Conservation (phyloP, 2,329 filamentous ascomycete species). For the Pseudovirgaria hyperparasitica region DNA sequence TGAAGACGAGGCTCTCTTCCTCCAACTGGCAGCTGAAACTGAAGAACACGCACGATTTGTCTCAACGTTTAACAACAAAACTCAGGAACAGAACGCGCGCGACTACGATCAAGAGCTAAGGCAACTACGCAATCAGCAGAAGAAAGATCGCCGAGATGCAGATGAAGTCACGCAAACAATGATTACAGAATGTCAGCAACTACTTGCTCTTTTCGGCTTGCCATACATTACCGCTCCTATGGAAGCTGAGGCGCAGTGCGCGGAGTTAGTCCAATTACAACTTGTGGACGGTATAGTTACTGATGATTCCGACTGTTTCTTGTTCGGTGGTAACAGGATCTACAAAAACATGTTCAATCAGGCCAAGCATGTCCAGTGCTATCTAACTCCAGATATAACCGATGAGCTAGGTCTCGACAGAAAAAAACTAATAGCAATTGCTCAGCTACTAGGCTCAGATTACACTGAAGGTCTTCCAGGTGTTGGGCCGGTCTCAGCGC, state of each 20-base stretch:
- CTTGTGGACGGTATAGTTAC: conserved; percentile 97
- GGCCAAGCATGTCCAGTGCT: conserved; percentile 96
- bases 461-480: conserved; percentile 88
- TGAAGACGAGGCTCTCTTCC: conserved; percentile 81
- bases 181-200: conserved; percentile 86
- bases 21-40: conserved; percentile 75
- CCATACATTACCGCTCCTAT: conserved; percentile 96
- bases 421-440: conserved; percentile 77
- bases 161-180: conserved; percentile 96
- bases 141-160: conserved; percentile 87
- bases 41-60: conserved; percentile 92
- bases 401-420: conserved; percentile 79
- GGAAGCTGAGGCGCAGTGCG: conserved; percentile 97
- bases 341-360: conserved; percentile 99
- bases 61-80: conserved; percentile 68
- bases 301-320: conserved; percentile 90
- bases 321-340: conserved; percentile 89
- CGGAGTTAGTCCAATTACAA: conserved; percentile 72
- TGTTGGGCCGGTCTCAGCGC: conserved; percentile 83
- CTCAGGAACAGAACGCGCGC: conserved; percentile 54
- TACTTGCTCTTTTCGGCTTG: conserved; percentile 80
- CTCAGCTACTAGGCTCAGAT: conserved; percentile 83
- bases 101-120: conserved; percentile 83
- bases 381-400: conserved; percentile 70
- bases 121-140: conserved; percentile 82